phyloP scores from a whole-genome alignment of 768 basidiomycete genomes.

The Erythrobasidium yunnanense region DNA sequence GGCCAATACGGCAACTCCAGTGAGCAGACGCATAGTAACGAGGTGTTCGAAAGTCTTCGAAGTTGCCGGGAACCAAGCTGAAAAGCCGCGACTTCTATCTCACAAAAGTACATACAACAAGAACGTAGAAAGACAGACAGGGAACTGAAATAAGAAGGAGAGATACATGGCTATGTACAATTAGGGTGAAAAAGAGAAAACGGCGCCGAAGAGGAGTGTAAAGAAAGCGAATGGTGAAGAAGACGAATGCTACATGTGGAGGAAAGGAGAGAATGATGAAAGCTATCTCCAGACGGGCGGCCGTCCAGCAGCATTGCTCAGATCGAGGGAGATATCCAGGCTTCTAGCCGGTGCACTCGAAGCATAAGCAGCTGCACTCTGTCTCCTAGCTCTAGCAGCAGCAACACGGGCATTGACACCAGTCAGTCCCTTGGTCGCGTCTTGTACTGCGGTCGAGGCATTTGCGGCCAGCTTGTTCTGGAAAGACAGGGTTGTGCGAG shows the following conservation, averaged over 20 bases:
- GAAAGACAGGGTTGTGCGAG: background rate
- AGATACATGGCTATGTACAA: too few relatives aligned
- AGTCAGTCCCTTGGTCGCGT: background rate
- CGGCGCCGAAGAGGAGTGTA: background rate
- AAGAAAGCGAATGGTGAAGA: background rate
- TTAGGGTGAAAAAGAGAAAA: too few relatives aligned
- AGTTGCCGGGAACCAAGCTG: too few relatives aligned
- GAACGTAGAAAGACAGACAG: too few relatives aligned
- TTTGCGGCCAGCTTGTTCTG: slow-evolving; percentile 15
- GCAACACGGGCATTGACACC: slow-evolving; percentile 10
- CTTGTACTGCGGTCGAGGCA: background rate
- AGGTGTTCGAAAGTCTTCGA: background rate
- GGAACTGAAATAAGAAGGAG: too few relatives aligned
- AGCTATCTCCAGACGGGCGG: background rate
- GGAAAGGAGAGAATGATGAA: too few relatives aligned
- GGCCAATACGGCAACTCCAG: background rate
- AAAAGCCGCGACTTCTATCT: too few relatives aligned
- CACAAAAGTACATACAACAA: too few relatives aligned
- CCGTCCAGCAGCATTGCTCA: background rate
- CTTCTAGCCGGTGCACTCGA: background rate
- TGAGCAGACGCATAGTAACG: background rate
- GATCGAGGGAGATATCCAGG: background rate
- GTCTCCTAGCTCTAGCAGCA: slow-evolving; percentile 8
- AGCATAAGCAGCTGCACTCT: background rate
- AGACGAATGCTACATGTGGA: too few relatives aligned